These are phyloP conservation scores for Lachancea thermotolerans DNA, from an alignment of 805 yeast species.

Conservation along the genomic window DNA sequence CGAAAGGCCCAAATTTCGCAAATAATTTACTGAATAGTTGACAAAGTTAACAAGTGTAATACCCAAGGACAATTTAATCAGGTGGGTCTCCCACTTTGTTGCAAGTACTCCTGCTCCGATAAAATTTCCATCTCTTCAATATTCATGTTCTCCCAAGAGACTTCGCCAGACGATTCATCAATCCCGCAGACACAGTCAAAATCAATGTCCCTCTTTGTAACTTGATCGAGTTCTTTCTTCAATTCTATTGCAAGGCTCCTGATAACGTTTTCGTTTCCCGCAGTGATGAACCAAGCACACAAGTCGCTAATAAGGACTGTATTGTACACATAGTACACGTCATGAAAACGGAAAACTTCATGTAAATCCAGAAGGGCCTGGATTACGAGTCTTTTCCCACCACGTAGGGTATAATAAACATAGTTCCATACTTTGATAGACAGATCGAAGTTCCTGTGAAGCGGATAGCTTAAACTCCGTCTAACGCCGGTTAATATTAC, in stretches of 20 bases:
- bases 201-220: constrained; percentile 44
- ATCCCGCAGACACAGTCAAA: constrained; percentile 34
- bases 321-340: constrained; percentile 77
- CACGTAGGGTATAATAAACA: constrained; percentile 53
- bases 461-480: constrained; percentile 72
- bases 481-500: constrained; percentile 56
- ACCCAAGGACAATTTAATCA: neutral
- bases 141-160: constrained; percentile 39
- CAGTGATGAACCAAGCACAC: constrained; percentile 60
- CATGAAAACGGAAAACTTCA: constrained; percentile 76
- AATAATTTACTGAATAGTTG: constrained; percentile 17
- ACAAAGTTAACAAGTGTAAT: neutral
- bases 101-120: constrained; percentile 42
- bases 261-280: constrained; percentile 51
- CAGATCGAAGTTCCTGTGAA: constrained; percentile 65
- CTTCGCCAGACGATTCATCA: constrained; percentile 31
- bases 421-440: constrained; percentile 66
- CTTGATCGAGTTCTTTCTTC: constrained; percentile 33
- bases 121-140: constrained; percentile 51
- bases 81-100: constrained; percentile 10
- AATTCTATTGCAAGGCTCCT: constrained; percentile 64
- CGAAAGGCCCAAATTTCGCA: constrained; percentile 21
- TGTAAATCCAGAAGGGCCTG: constrained; percentile 52
- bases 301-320: constrained; percentile 71
- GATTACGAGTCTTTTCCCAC: constrained; percentile 63